Evolutionary conservation across 2,329 filamentous ascomycete species (phyloP), one percentile per base, ranked within the genome.

Genomic region (Penicillium sp.): DNA sequence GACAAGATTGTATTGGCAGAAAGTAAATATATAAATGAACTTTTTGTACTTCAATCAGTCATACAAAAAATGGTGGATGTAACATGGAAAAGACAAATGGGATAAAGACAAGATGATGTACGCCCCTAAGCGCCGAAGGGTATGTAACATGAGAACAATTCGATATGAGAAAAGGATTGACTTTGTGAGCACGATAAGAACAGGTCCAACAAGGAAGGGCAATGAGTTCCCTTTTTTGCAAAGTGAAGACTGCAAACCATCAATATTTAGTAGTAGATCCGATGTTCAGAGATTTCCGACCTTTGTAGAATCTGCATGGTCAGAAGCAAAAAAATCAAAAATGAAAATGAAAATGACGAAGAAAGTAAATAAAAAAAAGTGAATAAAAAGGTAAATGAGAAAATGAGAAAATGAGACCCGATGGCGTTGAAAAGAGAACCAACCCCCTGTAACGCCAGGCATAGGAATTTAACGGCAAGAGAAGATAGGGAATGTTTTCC

Each of bases 401-500:
- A 25, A 25, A 25, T 25, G 25, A 23, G 25, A 25, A 38, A 19
- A n/a, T 19, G n/a, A 21, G 33, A 17, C 17, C 40, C 13, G 54
- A 42, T 27, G 41, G 54, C 19, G 15, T 12, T 17, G 27, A 7
- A 29, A 47, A 33, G 25, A 46, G n/a, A 29, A 29, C 33, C 21
- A 29, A 29, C 33, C 21, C 43, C 29, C 37, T 13, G 45, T 37
- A 25, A 41, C 21, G 25, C 37, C 17, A 40, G 50, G 15, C n/a
- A 25, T 21, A 50, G 19, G n/a, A 50, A 6, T 33, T 75, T 62
- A 80, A 54, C 78, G 72, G 59, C 74, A 78, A 41, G 71, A 72
- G 45, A 79, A 71, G 9, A 73, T 68, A 25, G 79, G 78, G 59
- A 80, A 80, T 10, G 74, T 78, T 68, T 79, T 80, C 50, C 79